Conservation (phyloP, 495 filamentous ascomycete genomes). For the Hypoxylon lenormandii region DNA sequence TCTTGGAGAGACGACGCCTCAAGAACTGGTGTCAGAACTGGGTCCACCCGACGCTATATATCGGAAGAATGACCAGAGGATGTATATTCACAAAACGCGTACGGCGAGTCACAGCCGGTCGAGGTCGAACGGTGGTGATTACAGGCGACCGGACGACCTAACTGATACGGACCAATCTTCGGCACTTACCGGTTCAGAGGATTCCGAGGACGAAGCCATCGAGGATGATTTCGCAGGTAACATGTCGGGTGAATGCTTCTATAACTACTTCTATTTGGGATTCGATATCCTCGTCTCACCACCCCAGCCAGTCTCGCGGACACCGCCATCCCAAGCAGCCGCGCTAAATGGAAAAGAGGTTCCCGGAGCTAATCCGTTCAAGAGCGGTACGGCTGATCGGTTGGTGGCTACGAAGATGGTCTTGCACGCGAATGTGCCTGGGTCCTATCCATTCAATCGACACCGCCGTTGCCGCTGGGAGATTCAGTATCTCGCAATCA, state of each 20-base stretch:
- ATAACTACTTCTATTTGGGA: slow-evolving; percentile 95
- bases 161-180: slow-evolving; percentile 89
- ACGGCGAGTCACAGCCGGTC: slow-evolving; percentile 60
- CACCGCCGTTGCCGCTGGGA: slow-evolving; percentile 91
- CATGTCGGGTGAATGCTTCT: slow-evolving; percentile 81
- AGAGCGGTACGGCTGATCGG: slow-evolving; percentile 62
- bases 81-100: slow-evolving; percentile 83
- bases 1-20: slow-evolving; percentile 84
- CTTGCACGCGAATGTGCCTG: slow-evolving; percentile 92
- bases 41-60: slow-evolving; percentile 96
- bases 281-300: slow-evolving; percentile 93
- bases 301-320: slow-evolving; percentile 70
- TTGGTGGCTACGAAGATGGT: slow-evolving; percentile 89
- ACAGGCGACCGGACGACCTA: slow-evolving; percentile 66
- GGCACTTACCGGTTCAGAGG: slow-evolving; percentile 78
- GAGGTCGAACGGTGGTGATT: slow-evolving; percentile 63
- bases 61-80: slow-evolving; percentile 87
- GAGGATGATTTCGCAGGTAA: slow-evolving; percentile 63
- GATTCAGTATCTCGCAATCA: slow-evolving; percentile 68
- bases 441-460: slow-evolving; percentile 95
- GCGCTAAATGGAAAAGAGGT: slow-evolving; percentile 34
- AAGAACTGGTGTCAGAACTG: slow-evolving; percentile 88
- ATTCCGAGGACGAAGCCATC: slow-evolving; percentile 74
- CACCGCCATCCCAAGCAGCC: slow-evolving; percentile 68
- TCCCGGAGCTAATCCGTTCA: slow-evolving; percentile 49